Evolutionary conservation across 257 asterid genomes (phyloP), one percentile per base, ranked within the genome.

Genomic region (Nicotiana paniculata): DNA sequence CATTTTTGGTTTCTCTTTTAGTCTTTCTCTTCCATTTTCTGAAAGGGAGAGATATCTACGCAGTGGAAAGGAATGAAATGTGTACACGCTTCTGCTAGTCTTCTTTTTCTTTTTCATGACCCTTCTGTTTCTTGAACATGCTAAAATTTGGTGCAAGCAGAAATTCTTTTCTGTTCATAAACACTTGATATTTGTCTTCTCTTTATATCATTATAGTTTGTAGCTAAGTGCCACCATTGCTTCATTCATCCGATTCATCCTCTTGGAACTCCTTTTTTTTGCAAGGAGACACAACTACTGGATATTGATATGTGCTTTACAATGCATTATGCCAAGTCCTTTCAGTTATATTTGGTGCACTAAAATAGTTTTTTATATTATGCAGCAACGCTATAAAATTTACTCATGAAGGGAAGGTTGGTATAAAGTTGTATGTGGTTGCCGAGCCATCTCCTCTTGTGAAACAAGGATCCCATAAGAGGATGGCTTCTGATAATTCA

Each of bases 381-480:
- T 81, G 68, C 91, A 95, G 97, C 91, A 95, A 95, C 81, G 94
- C 98, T 46, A 85, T 95, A 87, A 95, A 95, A 87, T 95, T 95
- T 83, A 95, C 98, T 64, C 98, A 91, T 64, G 97, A 95, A 82
- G 98, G 98, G 57, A 93, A 90, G 85, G 98, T 95, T 65, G 96
- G 95, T 59, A 90, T 95, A 86, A 92, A 89, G 85, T 92, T 95
- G 37, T 93, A 89, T 55, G 93, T 93, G 83, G 91, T 93, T 26
- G 39, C 87, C 10, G 90, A 88, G 87, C 97, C 93, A 69, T 39
- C 30, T 24, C 51, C 18, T 70, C 83, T 61, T 32, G 66, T 63
- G 82, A 82, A 79, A 75, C 89, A 88, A 82, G 91, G 77, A 69
- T 33, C 82, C 66, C 81, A 64, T 46, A 82, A 80, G 83, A 81